Conservation (phyloP, 805 yeast genomes). For the Nakazawaea laoshanensis region DNA sequence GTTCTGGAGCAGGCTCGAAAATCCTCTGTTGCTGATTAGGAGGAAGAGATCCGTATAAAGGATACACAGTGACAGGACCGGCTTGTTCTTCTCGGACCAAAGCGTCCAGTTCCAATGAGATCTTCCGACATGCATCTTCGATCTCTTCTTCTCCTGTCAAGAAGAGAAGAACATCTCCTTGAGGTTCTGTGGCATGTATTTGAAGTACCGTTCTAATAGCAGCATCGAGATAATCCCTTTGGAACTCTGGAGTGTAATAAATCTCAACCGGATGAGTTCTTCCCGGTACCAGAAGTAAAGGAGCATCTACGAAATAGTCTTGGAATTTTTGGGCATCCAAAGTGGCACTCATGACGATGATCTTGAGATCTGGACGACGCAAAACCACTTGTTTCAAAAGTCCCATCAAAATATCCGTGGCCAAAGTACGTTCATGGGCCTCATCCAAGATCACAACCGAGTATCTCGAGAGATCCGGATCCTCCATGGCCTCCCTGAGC, state of each 20-base stretch:
- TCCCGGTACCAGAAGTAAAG: conserved; percentile 93
- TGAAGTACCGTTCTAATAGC: conserved; percentile 93
- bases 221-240: conserved; percentile 89
- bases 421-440: conserved; percentile 95
- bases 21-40: conserved; percentile 93
- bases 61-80: conserved; percentile 87
- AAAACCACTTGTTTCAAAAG: conserved; percentile 71
- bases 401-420: conserved; percentile 97
- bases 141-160: conserved; percentile 97
- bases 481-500: conserved; percentile 95
- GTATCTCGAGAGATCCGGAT: conserved; percentile 70
- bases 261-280: conserved; percentile 97
- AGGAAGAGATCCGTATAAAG: conserved; percentile 92
- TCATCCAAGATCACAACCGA: conserved; percentile 92
- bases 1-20: conserved; percentile 82
- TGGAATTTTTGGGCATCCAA: conserved; percentile 96
- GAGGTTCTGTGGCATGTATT: conserved; percentile 93
- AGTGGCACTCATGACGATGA: conserved; percentile 96
- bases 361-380: conserved; percentile 81
- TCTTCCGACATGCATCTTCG: conserved; percentile 91
- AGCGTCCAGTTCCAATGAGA: conserved; percentile 82
- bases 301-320: conserved; percentile 81
- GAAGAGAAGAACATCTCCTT: conserved; percentile 81
- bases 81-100: conserved; percentile 80
- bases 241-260: conserved; percentile 94